These are phyloP conservation scores for Pneumocystis canis DNA, from an alignment of 1,139 yeast species.

Conservation along the genomic window DNA sequence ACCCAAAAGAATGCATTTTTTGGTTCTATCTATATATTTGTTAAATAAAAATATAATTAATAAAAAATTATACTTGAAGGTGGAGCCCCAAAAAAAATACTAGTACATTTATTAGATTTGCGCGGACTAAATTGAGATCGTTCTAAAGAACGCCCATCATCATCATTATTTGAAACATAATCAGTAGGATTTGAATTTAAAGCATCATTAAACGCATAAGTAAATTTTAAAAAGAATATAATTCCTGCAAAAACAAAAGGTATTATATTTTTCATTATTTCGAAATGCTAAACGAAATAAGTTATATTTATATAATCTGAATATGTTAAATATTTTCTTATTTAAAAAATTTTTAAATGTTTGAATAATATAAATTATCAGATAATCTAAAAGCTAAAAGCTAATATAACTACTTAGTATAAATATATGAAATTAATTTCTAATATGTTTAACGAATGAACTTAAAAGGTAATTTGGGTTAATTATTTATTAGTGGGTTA, in stretches of 20 bases:
- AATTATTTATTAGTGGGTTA: too few relatives aligned
- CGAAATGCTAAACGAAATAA: neutral
- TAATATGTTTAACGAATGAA: too few relatives aligned
- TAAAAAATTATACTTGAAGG: neutral
- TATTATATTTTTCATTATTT: neutral
- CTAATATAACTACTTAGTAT: too few relatives aligned
- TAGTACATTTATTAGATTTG: neutral
- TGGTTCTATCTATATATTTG: neutral
- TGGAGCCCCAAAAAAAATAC: neutral
- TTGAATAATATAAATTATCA: too few relatives aligned
- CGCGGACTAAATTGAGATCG: neutral
- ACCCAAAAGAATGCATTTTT: neutral
- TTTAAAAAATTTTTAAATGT: too few relatives aligned
- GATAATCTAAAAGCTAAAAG: too few relatives aligned
- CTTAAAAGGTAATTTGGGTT: too few relatives aligned
- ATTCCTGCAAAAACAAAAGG: neutral
- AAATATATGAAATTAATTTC: too few relatives aligned
- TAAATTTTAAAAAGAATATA: neutral
- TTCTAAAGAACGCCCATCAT: neutral
- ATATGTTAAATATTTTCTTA: too few relatives aligned
- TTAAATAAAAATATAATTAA: neutral
- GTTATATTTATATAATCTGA: too few relatives aligned
- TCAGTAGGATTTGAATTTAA: neutral
- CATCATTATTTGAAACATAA: too few relatives aligned
- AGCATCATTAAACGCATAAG: neutral